Conservation (phyloP, 2,329 filamentous ascomycete species). For the Fusarium concolor region DNA sequence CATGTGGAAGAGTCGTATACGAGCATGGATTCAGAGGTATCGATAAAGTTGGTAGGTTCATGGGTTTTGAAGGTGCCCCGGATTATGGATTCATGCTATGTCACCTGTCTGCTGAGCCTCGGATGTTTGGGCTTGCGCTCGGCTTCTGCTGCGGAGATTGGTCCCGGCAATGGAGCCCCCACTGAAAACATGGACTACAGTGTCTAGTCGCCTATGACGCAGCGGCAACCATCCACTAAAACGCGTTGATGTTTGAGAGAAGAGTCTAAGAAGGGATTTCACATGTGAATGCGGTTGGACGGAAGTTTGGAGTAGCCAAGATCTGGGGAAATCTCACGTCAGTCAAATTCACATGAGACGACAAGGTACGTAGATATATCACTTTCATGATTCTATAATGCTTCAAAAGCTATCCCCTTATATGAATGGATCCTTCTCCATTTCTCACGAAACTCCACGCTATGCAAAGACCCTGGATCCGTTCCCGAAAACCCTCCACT, state of each 20-base stretch:
- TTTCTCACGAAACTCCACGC: constrained; percentile 25
- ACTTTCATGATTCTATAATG: neutral
- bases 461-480: constrained; percentile 21
- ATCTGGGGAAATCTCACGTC: constrained; percentile 37
- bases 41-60: constrained; percentile 26
- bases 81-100: constrained; percentile 22
- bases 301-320: constrained; percentile 20
- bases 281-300: constrained; percentile 37
- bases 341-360: constrained; percentile 15
- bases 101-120: constrained; percentile 40
- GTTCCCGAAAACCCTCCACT: constrained; percentile 29
- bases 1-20: constrained; percentile 15
- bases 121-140: constrained; percentile 36
- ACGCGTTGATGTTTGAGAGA: constrained; percentile 12
- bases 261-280: constrained; percentile 15
- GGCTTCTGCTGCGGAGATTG: constrained; percentile 42
- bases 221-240: constrained; percentile 24
- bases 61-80: constrained; percentile 19
- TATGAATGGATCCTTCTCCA: constrained; percentile 5
- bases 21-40: constrained; percentile 11
- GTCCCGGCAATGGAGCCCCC: constrained; percentile 11
- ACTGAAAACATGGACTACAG: constrained; percentile 8
- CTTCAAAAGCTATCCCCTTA: neutral
- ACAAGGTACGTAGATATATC: constrained; percentile 7
- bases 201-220: constrained; percentile 34